Percentiles rank a stretch among this genome's conserved stretches.
Conservation (phyloP, 1,139 yeast genomes). For the Debaryomyces subglobosus region DNA sequence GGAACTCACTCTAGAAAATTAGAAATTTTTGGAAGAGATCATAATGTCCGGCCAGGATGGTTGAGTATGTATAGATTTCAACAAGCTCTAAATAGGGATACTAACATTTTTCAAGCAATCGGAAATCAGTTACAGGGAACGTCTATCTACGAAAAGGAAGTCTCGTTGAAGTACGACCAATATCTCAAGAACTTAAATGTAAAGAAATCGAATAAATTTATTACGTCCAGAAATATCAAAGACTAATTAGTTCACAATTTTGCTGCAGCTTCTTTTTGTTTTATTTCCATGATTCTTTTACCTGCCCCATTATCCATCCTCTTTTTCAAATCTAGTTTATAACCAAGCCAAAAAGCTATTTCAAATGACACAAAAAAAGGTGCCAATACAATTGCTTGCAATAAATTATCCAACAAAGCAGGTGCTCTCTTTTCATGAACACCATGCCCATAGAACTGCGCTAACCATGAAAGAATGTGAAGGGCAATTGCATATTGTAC, state of each 20-base stretch:
- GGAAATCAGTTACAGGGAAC: conserved; percentile 79
- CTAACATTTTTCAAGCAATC: conserved; percentile 41
- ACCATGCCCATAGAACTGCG: conserved; percentile 91
- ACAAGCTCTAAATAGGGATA: neutral
- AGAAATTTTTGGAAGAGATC: conserved; percentile 87
- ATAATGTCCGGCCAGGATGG: conserved; percentile 90
- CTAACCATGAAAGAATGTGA: conserved; percentile 69
- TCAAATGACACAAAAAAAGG: conserved; percentile 90
- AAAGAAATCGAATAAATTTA: neutral
- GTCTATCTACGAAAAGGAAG: conserved; percentile 60
- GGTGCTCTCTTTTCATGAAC: conserved; percentile 83
- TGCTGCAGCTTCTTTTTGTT: conserved; percentile 15
- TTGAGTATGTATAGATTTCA: conserved; percentile 37
- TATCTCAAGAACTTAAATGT: conserved; percentile 14
- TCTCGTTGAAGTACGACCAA: conserved; percentile 39
- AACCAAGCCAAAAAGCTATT: conserved; percentile 67
- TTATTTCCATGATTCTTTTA: conserved; percentile 29
- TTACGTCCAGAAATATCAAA: neutral
- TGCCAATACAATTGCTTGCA: conserved; percentile 87
- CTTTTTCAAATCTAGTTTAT: conserved; percentile 54
- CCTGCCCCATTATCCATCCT: conserved; percentile 59
- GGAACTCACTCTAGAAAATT: conserved; percentile 76
- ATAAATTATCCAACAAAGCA: conserved; percentile 77
- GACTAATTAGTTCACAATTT: neutral
- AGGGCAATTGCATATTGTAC: conserved; percentile 34